A percentile compares a stretch with the other conserved stretches of the same genome.
These are phyloP conservation scores for Fusarium veterinarium DNA, from an alignment of 2,329 filamentous ascomycete genomes.

Conservation along the genomic window DNA sequence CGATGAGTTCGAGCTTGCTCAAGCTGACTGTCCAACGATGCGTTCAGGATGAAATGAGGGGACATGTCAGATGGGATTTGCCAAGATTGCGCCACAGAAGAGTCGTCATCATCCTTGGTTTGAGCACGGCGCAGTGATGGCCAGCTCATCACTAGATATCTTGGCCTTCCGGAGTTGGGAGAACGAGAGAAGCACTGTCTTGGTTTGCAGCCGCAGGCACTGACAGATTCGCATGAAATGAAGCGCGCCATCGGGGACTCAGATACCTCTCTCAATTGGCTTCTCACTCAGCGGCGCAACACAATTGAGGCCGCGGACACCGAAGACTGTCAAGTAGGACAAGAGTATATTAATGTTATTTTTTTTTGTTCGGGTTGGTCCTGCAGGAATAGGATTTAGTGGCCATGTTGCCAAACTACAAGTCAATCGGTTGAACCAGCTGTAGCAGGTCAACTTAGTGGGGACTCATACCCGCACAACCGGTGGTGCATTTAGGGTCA, in stretches of 20 bases:
- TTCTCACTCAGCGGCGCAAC: background rate
- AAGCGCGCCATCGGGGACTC: background rate
- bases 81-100: conserved; percentile 22
- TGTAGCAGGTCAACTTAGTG: too few relatives aligned
- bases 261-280: background rate
- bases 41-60: background rate
- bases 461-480: too few relatives aligned
- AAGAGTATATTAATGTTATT: too few relatives aligned
- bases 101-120: conserved; percentile 12
- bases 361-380: fast-evolving
- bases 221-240: background rate
- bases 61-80: conserved; percentile 10
- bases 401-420: fast-evolving
- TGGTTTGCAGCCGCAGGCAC: background rate
- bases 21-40: too few relatives aligned
- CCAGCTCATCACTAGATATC: background rate
- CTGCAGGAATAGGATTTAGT: fast-evolving
- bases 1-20: background rate
- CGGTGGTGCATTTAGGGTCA: too few relatives aligned
- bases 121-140: background rate
- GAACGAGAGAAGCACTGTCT: background rate
- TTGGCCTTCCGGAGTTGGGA: background rate
- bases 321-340: background rate
- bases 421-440: too few relatives aligned
- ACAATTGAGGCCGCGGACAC: too few relatives aligned